Evolutionary conservation across 352 stramenopile species (phyloP).

Genomic region (Elongisporangium undulatum): DNA sequence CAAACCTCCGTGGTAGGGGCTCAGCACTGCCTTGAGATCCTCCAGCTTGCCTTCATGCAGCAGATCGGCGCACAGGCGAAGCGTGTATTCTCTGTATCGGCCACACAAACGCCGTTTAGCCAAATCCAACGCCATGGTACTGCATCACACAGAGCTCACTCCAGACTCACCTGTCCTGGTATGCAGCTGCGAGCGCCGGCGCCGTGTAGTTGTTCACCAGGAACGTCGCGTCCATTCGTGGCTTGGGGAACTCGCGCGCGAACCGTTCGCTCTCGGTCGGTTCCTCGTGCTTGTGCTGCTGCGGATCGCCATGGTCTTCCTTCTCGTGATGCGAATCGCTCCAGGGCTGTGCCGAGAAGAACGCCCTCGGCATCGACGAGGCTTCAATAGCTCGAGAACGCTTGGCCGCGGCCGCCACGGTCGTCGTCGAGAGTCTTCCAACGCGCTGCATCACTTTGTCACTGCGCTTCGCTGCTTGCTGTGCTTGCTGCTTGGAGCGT

Average conservation of each 20-base stretch:
- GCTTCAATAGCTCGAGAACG: neutral
- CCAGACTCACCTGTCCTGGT: conserved; percentile 93
- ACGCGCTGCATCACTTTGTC: neutral
- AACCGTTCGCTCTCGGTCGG: conserved; percentile 23
- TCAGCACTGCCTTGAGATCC: conserved; percentile 61
- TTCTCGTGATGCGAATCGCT: neutral
- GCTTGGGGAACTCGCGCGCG: conserved; percentile 67
- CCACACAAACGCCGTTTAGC: neutral
- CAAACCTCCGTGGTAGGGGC: conserved; percentile 63
- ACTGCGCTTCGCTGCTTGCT: neutral
- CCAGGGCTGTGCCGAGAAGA: neutral
- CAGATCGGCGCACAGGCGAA: conserved; percentile 69
- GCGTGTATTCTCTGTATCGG: conserved; percentile 58
- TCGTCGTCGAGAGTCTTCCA: neutral
- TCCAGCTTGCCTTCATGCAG: conserved; percentile 72
- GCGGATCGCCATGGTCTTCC: neutral
- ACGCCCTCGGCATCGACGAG: neutral
- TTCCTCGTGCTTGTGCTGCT: conserved; percentile 16
- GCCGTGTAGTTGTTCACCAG: conserved; percentile 97
- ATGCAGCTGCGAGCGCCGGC: conserved; percentile 90
- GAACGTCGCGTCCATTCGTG: conserved; percentile 65
- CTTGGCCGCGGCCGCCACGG: neutral
- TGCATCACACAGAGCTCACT: conserved; percentile 36
- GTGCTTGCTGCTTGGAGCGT: neutral
- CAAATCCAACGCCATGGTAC: neutral